These are phyloP conservation scores for Penicillium mononematosum DNA, from an alignment of 495 filamentous ascomycete species.

Conservation along the genomic window DNA sequence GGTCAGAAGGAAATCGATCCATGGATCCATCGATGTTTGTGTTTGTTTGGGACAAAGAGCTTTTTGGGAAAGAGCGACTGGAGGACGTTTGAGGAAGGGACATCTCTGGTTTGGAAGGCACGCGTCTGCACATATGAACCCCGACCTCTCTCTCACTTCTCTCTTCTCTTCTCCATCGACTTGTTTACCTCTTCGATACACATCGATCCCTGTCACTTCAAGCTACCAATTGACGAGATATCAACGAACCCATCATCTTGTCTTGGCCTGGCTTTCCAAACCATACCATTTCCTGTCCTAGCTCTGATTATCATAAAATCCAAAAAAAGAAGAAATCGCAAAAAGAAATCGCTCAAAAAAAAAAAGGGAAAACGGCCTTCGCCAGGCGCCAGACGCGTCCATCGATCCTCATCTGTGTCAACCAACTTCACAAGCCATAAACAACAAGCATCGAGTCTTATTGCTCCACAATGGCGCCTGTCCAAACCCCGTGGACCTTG, in stretches of 20 bases:
- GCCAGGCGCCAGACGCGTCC: neutral
- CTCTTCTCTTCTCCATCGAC: neutral
- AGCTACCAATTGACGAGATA: neutral
- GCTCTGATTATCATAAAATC: neutral
- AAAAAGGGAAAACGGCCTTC: neutral
- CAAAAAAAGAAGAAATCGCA: neutral
- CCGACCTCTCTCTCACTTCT: neutral
- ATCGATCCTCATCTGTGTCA: neutral
- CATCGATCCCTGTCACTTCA: neutral
- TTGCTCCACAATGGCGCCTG: neutral
- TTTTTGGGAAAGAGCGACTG: neutral
- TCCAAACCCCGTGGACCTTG: conserved; percentile 1
- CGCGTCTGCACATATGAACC: neutral
- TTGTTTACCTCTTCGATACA: neutral
- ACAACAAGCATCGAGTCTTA: neutral
- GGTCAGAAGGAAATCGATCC: neutral
- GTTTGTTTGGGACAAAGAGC: neutral
- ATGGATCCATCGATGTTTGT: neutral
- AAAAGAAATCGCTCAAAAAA: neutral
- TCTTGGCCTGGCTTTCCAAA: neutral
- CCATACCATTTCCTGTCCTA: neutral
- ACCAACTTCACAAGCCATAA: neutral
- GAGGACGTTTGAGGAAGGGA: no score
- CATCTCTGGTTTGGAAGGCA: neutral
- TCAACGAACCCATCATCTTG: neutral